A percentile compares a stretch with the other conserved stretches of the same genome.
Evolutionary conservation across 176 grass and related monocot species (phyloP).

Genomic region (Lolium multiflorum): DNA sequence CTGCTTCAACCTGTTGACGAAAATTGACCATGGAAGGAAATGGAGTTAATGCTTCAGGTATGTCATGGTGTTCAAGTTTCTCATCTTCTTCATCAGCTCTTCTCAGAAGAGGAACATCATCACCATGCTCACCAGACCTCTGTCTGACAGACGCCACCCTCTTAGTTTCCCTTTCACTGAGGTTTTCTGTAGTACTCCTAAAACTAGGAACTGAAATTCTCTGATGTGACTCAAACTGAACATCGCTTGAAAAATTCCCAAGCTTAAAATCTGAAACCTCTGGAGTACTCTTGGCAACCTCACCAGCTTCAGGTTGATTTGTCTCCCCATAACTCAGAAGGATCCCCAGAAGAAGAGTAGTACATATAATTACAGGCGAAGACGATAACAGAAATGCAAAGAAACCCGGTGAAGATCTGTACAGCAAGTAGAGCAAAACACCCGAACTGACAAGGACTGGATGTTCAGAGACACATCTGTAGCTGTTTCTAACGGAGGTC

Average conservation of each 20-base stretch:
- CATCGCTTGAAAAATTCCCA: slow-evolving; percentile 45
- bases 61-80: background rate
- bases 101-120: slow-evolving; percentile 52
- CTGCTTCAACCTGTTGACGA: slow-evolving; percentile 3
- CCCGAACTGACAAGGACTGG: slow-evolving; percentile 56
- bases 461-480: slow-evolving; percentile 63
- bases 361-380: slow-evolving; percentile 81
- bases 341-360: slow-evolving; percentile 81
- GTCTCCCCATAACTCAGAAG: slow-evolving; percentile 75
- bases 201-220: slow-evolving; percentile 38
- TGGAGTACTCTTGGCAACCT: slow-evolving; percentile 38
- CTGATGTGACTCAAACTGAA: slow-evolving; percentile 43
- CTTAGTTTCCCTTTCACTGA: slow-evolving; percentile 37
- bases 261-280: slow-evolving; percentile 51
- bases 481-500: slow-evolving; percentile 56
- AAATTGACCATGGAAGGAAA: slow-evolving; percentile 55
- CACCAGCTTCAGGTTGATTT: slow-evolving; percentile 54
- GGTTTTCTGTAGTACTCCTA: slow-evolving; percentile 20
- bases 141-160: slow-evolving; percentile 34
- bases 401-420: slow-evolving; percentile 66
- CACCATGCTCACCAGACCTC: slow-evolving; percentile 46
- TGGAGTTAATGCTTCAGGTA: slow-evolving; percentile 44
- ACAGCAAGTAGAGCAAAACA: slow-evolving; percentile 66
- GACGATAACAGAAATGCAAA: slow-evolving; percentile 72
- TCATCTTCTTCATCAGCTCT: slow-evolving; percentile 48